Evolutionary conservation across 2,329 filamentous ascomycete species (phyloP), one percentile per base, ranked within the genome.

Genomic region (Nemania diffusa): DNA sequence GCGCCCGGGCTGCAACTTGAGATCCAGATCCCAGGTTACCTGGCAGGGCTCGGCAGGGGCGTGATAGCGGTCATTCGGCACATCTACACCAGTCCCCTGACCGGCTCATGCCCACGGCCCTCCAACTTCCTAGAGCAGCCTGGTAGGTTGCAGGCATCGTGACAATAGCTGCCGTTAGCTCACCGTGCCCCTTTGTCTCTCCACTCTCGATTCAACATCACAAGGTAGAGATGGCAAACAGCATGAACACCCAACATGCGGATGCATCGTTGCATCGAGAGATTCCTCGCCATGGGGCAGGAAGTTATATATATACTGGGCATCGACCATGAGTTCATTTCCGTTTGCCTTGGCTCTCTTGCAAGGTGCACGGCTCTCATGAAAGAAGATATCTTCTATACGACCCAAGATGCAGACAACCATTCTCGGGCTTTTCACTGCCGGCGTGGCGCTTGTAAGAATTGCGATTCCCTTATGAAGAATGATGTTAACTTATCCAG

Each of bases 71-170:
- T 70, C 68, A 70, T 64, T 58, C 60, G 65, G 68, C 44, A 61
- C 26, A 59, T 66, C 40, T 40, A 13, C 24, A 4, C 34, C 53
- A 52, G 65, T 51, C 68, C 65, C 65, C 65, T 70, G 68, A 70
- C 63, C 61, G 40, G 52, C 32, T 67, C 64, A 62, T 42, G 53
- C 48, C 53, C 7, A 40, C 34, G 17, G 17, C 40, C 34, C 53
- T 3, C 57, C 29, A 70, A 27, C 68, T 70, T 61, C 65, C 68
- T 65, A 68, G 59, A 57, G 55, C 42, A 68, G 65, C 51, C 40
- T 67, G 65, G 65, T 29, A 37, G 37, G 22, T 64, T 64, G 65
- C 62, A 50, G 50, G 56, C 55, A 65, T 63, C 65, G 55, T 68
- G 65, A 70, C 56, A 52, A 48, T 53, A 26, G 62, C 62, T 37